These are phyloP conservation scores for Azolla pinnata DNA, from an alignment of 75 land plant genomes.

Conservation along the genomic window DNA sequence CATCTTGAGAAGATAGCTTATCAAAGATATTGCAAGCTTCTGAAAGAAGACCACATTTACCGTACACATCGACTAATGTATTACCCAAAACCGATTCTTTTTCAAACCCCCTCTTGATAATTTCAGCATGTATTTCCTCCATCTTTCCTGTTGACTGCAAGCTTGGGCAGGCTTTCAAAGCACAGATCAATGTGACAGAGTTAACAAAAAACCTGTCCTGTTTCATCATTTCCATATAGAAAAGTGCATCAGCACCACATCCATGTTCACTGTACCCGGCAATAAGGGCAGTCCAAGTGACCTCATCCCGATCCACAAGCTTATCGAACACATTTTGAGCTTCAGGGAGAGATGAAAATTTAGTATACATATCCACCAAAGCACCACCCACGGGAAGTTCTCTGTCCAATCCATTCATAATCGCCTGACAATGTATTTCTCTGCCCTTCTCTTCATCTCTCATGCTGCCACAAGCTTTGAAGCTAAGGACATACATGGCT, in stretches of 20 bases:
- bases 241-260: not conserved
- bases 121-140: not conserved
- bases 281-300: slow-evolving; percentile 16
- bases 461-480: slow-evolving; percentile 13
- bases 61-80: slow-evolving; percentile 29
- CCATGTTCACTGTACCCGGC: too few species aligned
- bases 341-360: not conserved
- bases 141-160: not conserved
- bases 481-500: slow-evolving; percentile 1
- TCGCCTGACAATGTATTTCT: slow-evolving; percentile 5
- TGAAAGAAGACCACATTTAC: slow-evolving; percentile 14
- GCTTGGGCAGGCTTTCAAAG: slow-evolving; percentile 1
- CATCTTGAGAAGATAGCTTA: slow-evolving; percentile 4
- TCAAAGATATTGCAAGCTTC: slow-evolving; percentile 17
- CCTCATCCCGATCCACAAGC: slow-evolving; percentile 1
- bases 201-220: not conserved
- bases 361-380: slow-evolving; percentile 2
- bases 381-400: slow-evolving; percentile 8
- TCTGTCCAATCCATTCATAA: slow-evolving; percentile 3
- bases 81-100: slow-evolving; percentile 27
- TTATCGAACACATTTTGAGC: slow-evolving; percentile 13
- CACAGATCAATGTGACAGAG: not conserved
- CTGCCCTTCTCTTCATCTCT: slow-evolving; percentile 3
- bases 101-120: slow-evolving; percentile 6
- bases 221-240: not conserved